Percentiles rank a stretch among this genome's conserved stretches.
These are phyloP conservation scores for Yarrowia hollandica DNA, from an alignment of 805 yeast genomes.

Conservation along the genomic window DNA sequence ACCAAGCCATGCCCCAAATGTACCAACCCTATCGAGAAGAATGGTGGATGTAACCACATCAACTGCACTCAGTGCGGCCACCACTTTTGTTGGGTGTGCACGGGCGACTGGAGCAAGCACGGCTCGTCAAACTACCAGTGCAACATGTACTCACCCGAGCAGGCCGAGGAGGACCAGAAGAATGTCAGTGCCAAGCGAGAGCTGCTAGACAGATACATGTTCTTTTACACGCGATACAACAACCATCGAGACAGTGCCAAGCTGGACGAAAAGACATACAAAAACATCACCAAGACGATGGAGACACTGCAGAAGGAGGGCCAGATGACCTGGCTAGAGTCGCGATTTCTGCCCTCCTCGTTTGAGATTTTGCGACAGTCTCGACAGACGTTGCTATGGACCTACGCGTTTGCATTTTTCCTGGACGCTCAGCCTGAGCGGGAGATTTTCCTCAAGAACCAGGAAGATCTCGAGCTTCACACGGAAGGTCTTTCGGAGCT, in stretches of 20 bases:
- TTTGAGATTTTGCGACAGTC: slow-evolving; percentile 64
- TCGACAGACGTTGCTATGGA: slow-evolving; percentile 82
- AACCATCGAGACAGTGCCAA: slow-evolving; percentile 75
- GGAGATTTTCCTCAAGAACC: slow-evolving; percentile 68
- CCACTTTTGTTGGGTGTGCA: slow-evolving; percentile 94
- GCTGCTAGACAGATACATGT: slow-evolving; percentile 65
- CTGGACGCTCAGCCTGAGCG: slow-evolving; percentile 56
- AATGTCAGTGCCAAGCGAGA: slow-evolving; percentile 48
- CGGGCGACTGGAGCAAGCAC: slow-evolving; percentile 73
- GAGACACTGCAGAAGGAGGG: slow-evolving; percentile 61
- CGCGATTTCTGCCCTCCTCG: slow-evolving; percentile 77
- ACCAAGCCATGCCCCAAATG: slow-evolving; percentile 89
- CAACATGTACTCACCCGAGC: slow-evolving; percentile 52
- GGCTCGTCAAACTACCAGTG: slow-evolving; percentile 66
- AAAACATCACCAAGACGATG: slow-evolving; percentile 63
- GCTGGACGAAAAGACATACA: slow-evolving; percentile 64
- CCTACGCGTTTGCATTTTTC: slow-evolving; percentile 78
- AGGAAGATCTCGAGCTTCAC: slow-evolving; percentile 59
- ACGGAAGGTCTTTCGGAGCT: slow-evolving; percentile 69
- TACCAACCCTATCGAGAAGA: slow-evolving; percentile 75
- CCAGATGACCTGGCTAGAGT: slow-evolving; percentile 81
- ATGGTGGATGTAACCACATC: slow-evolving; percentile 98
- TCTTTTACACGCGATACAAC: slow-evolving; percentile 70
- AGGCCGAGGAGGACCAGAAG: slow-evolving; percentile 44
- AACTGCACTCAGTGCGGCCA: slow-evolving; percentile 71